These are phyloP conservation scores for Ganoderma meredithae DNA, from an alignment of 1,284 basidiomycete genomes.

Conservation along the genomic window DNA sequence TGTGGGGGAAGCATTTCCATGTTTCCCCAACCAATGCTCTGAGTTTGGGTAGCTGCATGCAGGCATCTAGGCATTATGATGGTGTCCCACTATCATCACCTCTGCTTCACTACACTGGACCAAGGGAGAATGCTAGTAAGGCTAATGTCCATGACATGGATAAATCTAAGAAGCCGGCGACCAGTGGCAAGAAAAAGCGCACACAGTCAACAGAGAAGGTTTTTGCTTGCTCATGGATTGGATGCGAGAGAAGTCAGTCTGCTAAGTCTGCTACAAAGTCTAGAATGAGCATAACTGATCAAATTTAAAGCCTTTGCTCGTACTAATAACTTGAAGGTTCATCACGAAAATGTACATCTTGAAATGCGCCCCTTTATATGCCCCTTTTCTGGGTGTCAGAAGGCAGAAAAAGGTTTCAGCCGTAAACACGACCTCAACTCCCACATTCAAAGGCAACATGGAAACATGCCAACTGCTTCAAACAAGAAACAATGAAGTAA, in stretches of 20 bases:
- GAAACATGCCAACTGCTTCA: not conserved
- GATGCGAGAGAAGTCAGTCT: slow-evolving; percentile 13
- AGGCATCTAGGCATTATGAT: not conserved
- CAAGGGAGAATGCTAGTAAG: not conserved
- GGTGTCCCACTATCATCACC: not conserved
- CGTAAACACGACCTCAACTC: slow-evolving; percentile 6
- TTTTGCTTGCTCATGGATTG: not conserved
- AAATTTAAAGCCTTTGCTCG: slow-evolving; percentile 10
- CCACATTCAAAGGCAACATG: slow-evolving; percentile 15
- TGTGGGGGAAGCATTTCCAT: slow-evolving; percentile 15
- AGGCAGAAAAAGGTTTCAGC: slow-evolving; percentile 12
- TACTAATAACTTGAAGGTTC: slow-evolving; percentile 13
- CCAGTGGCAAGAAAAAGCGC: not conserved
- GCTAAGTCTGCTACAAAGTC: not conserved
- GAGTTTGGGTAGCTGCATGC: slow-evolving; percentile 21
- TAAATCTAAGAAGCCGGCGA: not conserved
- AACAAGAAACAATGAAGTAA: not conserved
- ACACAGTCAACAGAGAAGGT: slow-evolving; percentile 11
- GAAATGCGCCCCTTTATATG: slow-evolving; percentile 1
- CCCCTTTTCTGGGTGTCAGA: slow-evolving; percentile 11
- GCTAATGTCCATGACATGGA: not conserved
- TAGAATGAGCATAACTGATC: not conserved
- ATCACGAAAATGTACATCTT: slow-evolving; percentile 6
- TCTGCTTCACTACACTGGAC: not conserved
- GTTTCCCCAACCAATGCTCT: slow-evolving; percentile 19